A percentile compares a stretch with the other conserved stretches of the same genome.
Evolutionary conservation across 371 early-diverging fungal genomes (phyloP).

Genomic region (Entomophthora muscae): DNA sequence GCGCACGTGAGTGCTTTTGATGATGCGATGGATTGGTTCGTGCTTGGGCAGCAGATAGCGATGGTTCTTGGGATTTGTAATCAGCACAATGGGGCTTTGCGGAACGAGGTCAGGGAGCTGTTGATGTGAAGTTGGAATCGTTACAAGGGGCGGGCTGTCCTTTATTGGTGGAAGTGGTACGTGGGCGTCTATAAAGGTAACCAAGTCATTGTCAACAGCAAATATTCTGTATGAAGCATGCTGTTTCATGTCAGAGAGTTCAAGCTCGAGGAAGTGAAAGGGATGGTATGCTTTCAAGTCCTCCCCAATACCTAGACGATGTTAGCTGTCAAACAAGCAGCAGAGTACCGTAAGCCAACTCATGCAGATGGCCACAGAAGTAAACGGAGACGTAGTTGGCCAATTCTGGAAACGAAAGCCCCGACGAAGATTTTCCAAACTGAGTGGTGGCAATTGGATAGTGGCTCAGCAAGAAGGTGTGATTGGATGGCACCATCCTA

Average conservation of each 20-base stretch:
- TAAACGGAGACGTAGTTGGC: constrained; percentile 42
- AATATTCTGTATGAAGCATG: constrained; percentile 65
- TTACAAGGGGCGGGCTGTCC: too few relatives aligned
- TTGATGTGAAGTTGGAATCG: too few relatives aligned
- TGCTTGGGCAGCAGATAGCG: constrained; percentile 44
- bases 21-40: constrained; percentile 33
- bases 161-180: constrained; percentile 5
- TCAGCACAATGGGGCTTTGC: constrained; percentile 53
- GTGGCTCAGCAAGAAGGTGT: constrained; percentile 54
- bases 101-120: too few relatives aligned
- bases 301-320: constrained; percentile 24
- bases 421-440: constrained; percentile 41
- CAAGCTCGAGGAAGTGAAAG: constrained; percentile 53
- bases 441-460: constrained; percentile 70
- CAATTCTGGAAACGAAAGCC: constrained; percentile 37
- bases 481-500: constrained; percentile 25
- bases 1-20: background rate
- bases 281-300: constrained; percentile 42
- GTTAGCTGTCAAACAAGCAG: background rate
- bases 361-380: constrained; percentile 78
- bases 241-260: constrained; percentile 73
- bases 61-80: constrained; percentile 80
- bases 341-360: constrained; percentile 33
- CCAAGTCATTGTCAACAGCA: constrained; percentile 70
- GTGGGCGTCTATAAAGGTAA: constrained; percentile 54